Base-by-base conservation (phyloP, 495 filamentous ascomycete species). In the Aspergillus indologenus region DNA sequence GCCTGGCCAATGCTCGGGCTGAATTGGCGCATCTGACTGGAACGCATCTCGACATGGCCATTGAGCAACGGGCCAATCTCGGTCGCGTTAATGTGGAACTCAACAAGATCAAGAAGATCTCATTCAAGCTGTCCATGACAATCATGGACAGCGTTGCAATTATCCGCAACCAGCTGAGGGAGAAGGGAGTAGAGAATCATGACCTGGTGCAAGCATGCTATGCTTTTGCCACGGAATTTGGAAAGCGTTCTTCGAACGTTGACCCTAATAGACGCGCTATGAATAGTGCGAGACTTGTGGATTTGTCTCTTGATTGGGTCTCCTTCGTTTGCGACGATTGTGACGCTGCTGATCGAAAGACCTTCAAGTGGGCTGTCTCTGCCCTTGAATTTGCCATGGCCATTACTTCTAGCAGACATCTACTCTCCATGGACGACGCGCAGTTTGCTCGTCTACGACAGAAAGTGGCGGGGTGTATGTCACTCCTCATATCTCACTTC, bases 191-290 rank as follows among this genome's bases (percentile, higher is more conserved):
- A 47, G 90, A 95, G 56, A 97, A 93, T 67, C 92, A 96, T 60
- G 94, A 98, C 63, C 81, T 98, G 23, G 91, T 98, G 61, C 94
- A 98, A 68, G 96, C 92, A n/a, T 98, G 93, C 74, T 98, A 98
- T 71, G 91, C 94, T 45, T 98, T 98, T 64, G 94, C 94, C 43
- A 96, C 94, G 1, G 94, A 98, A 66, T 98, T 98, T 68, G 94
- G 94, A 7, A 92, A 96, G 72, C 85, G 94, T 29, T 97, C 93
- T 0, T 84, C 94, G 24, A 82, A 90, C 73, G 92, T 98, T 81
- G 95, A 98, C 72, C 85, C 87, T 64, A 97, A 96, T 67, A 79
- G 94, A 57, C 86, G 92, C 44, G 87, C 91, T 49, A 93, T 97
- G 90, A 98, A 98, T 72, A 98, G 96, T 71, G 80, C 95, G 60